Evolutionary conservation across 192 early-diverging fungal species (phyloP).

Genomic region (Coemansia sp.): DNA sequence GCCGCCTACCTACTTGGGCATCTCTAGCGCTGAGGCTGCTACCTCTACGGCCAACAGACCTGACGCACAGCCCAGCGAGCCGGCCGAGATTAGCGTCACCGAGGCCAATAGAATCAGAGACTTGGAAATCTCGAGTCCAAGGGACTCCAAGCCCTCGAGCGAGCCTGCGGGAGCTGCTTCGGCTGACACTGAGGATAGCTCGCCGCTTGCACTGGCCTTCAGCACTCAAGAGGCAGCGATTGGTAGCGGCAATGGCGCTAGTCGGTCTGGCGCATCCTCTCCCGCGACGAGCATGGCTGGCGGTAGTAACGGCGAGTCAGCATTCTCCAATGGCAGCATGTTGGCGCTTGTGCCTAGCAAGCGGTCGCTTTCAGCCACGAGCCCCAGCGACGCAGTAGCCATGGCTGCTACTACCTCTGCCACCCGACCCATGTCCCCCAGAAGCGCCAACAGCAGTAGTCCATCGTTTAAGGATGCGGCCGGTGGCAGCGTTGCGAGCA

Average conservation of each 20-base stretch:
- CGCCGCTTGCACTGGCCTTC: neutral
- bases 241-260: neutral
- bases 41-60: neutral
- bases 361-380: conserved; percentile 26
- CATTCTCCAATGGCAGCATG: conserved; percentile 4
- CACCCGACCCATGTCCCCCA: neutral
- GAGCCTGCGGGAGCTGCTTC: neutral
- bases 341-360: conserved; percentile 48
- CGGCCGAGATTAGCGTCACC: neutral
- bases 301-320: conserved; percentile 2
- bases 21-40: conserved; percentile 17
- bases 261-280: conserved; percentile 11
- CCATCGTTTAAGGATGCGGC: neutral
- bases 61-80: conserved; percentile 4
- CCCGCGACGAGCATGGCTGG: conserved; percentile 4
- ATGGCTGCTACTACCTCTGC: neutral
- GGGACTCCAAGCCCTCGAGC: neutral
- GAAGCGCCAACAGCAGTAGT: neutral
- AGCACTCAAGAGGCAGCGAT: neutral
- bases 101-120: conserved; percentile 36
- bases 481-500: neutral
- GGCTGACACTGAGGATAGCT: neutral
- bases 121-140: conserved; percentile 32
- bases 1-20: conserved; percentile 16
- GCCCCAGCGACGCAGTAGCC: conserved; percentile 12